phyloP scores from a whole-genome alignment of 2,329 filamentous ascomycete species.

The Bertia moriformis region DNA sequence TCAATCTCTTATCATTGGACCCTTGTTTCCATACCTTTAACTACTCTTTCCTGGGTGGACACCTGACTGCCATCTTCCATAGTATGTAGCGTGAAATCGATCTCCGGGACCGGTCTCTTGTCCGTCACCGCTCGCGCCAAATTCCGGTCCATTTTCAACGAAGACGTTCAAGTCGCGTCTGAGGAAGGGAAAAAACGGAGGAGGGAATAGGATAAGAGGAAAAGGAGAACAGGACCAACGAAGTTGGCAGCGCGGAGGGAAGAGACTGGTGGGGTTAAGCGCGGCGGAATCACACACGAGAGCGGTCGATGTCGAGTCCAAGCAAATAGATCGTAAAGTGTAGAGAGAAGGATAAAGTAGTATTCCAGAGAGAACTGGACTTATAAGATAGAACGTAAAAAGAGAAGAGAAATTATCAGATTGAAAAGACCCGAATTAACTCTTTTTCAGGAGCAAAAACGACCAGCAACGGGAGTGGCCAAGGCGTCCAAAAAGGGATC shows the following conservation, averaged over 20 bases:
- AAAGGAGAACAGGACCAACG: no score
- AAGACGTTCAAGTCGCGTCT: background rate
- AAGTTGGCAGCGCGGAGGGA: background rate
- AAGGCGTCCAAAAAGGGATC: no score
- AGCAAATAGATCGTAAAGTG: no score
- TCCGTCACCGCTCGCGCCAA: constrained; percentile 45
- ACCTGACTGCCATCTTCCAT: constrained; percentile 57
- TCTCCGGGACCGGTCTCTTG: constrained; percentile 53
- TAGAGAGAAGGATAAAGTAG: no score
- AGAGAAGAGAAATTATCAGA: no score
- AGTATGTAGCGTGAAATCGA: constrained; percentile 53
- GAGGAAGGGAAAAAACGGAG: background rate
- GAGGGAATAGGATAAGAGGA: background rate
- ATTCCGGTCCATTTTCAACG: background rate
- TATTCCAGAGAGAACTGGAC: no score
- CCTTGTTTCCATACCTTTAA: constrained; percentile 48
- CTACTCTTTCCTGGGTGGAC: constrained; percentile 51
- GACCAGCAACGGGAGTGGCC: no score
- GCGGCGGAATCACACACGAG: background rate
- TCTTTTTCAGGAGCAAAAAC: no score
- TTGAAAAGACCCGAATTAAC: no score
- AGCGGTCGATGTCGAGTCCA: no score
- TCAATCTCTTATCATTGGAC: no score
- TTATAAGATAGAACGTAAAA: no score
- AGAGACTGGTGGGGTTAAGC: background rate